Percentiles rank a stretch among this genome's conserved stretches.
Conservation (phyloP, 805 yeast species). For the Metschnikowia koreensis region DNA sequence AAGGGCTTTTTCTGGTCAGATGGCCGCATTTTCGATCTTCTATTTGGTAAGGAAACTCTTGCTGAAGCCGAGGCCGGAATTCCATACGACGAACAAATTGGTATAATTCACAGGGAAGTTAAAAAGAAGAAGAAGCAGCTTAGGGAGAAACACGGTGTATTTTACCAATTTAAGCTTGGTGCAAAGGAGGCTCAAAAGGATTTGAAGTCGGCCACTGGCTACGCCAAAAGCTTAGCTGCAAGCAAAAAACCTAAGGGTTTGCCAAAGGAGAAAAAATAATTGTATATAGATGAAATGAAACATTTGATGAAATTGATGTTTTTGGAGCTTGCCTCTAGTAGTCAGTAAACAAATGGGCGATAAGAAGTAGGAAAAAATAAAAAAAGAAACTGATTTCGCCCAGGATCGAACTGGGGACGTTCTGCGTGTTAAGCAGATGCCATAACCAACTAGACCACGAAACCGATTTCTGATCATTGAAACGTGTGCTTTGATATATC, state of each 20-base stretch:
- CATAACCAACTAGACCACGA: conserved; percentile 99
- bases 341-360: no score
- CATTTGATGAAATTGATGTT: neutral
- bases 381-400: conserved; percentile 73
- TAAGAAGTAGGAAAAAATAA: no score
- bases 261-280: conserved; percentile 14
- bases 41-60: conserved; percentile 79
- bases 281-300: conserved; percentile 6
- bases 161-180: conserved; percentile 53
- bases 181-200: conserved; percentile 34
- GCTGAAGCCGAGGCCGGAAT: conserved; percentile 73
- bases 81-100: conserved; percentile 58
- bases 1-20: conserved; percentile 93
- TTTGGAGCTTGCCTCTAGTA: no score
- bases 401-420: conserved; percentile 99
- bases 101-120: conserved; percentile 46
- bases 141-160: conserved; percentile 55
- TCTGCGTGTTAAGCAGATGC: conserved; percentile 99
- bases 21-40: conserved; percentile 76
- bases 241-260: conserved; percentile 11
- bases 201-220: conserved; percentile 22
- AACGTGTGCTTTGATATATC: neutral
- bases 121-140: conserved; percentile 50
- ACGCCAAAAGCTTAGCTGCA: conserved; percentile 18
- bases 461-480: conserved; percentile 8